Conservation (phyloP, 1,284 basidiomycete species). For the Stygiomarasmius scandens region DNA sequence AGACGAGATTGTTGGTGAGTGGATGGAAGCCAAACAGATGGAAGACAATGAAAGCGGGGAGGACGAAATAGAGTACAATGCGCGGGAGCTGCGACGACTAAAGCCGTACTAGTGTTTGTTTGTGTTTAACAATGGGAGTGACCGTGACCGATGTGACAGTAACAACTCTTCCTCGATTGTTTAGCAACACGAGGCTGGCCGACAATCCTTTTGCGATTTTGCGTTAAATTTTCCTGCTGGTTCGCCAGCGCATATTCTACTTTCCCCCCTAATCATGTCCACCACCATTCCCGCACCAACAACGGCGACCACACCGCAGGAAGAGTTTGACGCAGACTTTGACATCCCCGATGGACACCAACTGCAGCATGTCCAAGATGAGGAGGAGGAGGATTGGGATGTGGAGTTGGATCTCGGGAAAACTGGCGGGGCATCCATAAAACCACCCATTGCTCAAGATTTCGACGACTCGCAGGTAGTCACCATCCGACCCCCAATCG, state of each 20-base stretch:
- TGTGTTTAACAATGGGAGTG: conserved; percentile 5
- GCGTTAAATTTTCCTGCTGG: conserved; percentile 11
- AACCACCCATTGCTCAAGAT: conserved; percentile 35
- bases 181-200: conserved; percentile 30
- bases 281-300: conserved; percentile 63
- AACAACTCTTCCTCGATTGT: conserved; percentile 16
- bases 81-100: conserved; percentile 60
- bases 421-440: conserved; percentile 52
- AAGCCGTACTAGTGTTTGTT: conserved; percentile 56
- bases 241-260: conserved; percentile 16
- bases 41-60: conserved; percentile 34
- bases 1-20: conserved; percentile 60
- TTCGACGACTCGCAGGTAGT: conserved; percentile 42
- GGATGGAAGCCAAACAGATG: conserved; percentile 36
- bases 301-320: conserved; percentile 58
- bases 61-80: conserved; percentile 64
- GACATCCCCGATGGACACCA: conserved; percentile 74
- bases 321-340: conserved; percentile 84
- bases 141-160: not conserved
- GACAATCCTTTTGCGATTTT: conserved; percentile 22
- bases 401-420: conserved; percentile 68
- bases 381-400: conserved; percentile 79
- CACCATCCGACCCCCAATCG: conserved; percentile 66
- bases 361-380: conserved; percentile 68
- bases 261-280: conserved; percentile 44